These are phyloP conservation scores for Harringtonia aguacate DNA, from an alignment of 2,329 filamentous ascomycete genomes.

Conservation along the genomic window DNA sequence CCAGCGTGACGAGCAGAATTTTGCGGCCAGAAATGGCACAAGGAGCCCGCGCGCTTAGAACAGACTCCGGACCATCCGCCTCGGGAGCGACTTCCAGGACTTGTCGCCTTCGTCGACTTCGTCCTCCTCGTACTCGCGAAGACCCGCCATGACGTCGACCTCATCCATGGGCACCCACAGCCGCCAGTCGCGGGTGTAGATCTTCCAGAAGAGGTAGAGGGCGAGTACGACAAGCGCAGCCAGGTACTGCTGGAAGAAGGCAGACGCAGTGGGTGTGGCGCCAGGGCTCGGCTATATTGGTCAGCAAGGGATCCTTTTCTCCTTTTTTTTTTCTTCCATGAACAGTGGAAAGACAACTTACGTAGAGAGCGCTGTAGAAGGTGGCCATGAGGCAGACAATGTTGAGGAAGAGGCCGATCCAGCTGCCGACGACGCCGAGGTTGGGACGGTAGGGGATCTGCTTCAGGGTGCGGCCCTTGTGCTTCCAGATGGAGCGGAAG, in stretches of 20 bases:
- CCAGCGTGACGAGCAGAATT: too few relatives aligned
- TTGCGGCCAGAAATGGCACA: too few relatives aligned
- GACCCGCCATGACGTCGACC: slow-evolving; percentile 52
- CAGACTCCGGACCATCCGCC: slow-evolving; percentile 21
- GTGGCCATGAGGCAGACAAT: slow-evolving; percentile 58
- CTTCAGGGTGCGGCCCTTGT: slow-evolving; percentile 41
- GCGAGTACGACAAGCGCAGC: slow-evolving; percentile 43
- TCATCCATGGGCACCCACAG: slow-evolving; percentile 44
- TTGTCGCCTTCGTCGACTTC: slow-evolving; percentile 20
- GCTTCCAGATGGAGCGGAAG: slow-evolving; percentile 51
- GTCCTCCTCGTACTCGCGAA: slow-evolving; percentile 42
- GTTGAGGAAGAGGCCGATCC: slow-evolving; percentile 56
- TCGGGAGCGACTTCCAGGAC: slow-evolving; percentile 25
- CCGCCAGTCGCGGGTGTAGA: slow-evolving; percentile 42
- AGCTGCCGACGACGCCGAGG: slow-evolving; percentile 56
- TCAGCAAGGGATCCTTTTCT: too few relatives aligned
- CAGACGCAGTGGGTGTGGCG: slow-evolving; percentile 25
- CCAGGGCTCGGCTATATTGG: slow-evolving; percentile 20
- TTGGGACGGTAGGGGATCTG: slow-evolving; percentile 36
- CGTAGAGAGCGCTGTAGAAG: slow-evolving; percentile 57
- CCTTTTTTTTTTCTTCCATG: too few relatives aligned
- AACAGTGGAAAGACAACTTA: slow-evolving; percentile 15
- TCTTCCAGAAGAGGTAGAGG: slow-evolving; percentile 57
- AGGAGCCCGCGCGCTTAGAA: slow-evolving; percentile 19
- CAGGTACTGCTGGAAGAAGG: slow-evolving; percentile 50